Percentiles rank a stretch among this genome's conserved stretches.
Evolutionary conservation across 306 rosid species (phyloP).

Genomic region (Sicyos baderoa): DNA sequence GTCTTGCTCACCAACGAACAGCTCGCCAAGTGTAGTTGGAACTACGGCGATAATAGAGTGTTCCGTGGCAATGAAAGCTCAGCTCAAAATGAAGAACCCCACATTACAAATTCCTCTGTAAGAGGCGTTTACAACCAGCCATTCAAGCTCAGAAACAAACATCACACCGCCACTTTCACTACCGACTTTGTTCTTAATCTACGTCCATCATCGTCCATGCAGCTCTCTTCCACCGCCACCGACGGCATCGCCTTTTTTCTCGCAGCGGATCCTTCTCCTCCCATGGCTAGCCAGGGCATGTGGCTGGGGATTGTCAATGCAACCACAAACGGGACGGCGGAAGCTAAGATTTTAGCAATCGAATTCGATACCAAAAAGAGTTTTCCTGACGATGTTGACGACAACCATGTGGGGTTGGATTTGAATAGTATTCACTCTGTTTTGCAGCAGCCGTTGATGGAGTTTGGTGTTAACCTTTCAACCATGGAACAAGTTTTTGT

Average conservation of each 20-base stretch:
- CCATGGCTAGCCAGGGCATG: slow-evolving; percentile 22
- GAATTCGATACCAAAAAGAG: slow-evolving; percentile 60
- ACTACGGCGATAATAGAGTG: background rate
- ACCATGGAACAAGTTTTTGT: background rate
- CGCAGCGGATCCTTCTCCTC: background rate
- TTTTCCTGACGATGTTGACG: slow-evolving; percentile 37
- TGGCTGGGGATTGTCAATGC: slow-evolving; percentile 39
- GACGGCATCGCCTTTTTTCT: slow-evolving; percentile 37
- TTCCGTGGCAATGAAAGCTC: background rate
- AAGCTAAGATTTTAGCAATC: slow-evolving; percentile 39
- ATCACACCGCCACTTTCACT: slow-evolving; percentile 22
- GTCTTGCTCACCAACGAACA: background rate
- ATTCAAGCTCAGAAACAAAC: slow-evolving; percentile 22
- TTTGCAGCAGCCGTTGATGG: slow-evolving; percentile 25
- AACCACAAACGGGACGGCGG: slow-evolving; percentile 36
- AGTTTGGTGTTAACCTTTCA: slow-evolving; percentile 27
- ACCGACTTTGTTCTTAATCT: slow-evolving; percentile 28
- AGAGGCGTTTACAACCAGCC: slow-evolving; percentile 14
- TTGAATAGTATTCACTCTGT: slow-evolving; percentile 44
- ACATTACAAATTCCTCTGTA: slow-evolving; percentile 20
- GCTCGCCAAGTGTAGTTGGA: background rate
- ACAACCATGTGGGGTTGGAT: slow-evolving; percentile 56
- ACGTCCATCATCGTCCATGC: background rate
- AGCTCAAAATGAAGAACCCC: background rate
- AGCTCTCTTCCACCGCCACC: slow-evolving; percentile 8